Percentiles rank a stretch among this genome's conserved stretches.
phyloP scores from a whole-genome alignment of 495 filamentous ascomycete species.

The Penicillium canariense region DNA sequence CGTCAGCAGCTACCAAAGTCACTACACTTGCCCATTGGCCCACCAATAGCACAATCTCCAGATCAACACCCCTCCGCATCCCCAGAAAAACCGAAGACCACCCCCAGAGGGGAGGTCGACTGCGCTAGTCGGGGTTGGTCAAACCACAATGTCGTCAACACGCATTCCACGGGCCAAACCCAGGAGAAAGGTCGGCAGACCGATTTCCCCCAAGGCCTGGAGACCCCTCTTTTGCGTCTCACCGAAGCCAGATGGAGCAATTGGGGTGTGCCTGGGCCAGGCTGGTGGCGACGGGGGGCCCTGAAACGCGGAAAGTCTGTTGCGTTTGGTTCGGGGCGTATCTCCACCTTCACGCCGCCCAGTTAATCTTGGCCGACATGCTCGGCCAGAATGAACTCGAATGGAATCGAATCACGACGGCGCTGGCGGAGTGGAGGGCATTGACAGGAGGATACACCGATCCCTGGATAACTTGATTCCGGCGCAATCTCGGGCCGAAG shows the following conservation, averaged over 20 bases:
- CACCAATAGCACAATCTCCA: not conserved
- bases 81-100: not conserved
- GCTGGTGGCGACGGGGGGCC: not conserved
- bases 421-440: not conserved
- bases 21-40: not conserved
- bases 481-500: not conserved
- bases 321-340: not conserved
- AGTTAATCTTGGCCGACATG: too few relatives aligned
- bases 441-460: not conserved
- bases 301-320: not conserved
- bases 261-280: not conserved
- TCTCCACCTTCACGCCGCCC: not conserved
- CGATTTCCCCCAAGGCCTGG: not conserved
- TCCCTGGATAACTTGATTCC: not conserved
- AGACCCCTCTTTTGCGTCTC: not conserved
- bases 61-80: not conserved
- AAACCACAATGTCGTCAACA: not conserved
- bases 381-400: too few relatives aligned
- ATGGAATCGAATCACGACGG: too few relatives aligned
- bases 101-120: not conserved
- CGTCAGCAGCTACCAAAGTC: not conserved
- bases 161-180: too few relatives aligned
- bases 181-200: not conserved
- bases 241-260: slow-evolving; percentile 13
- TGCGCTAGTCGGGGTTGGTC: not conserved